Conservation (phyloP, 1,139 yeast genomes). For the Hyphopichia burtonii region DNA sequence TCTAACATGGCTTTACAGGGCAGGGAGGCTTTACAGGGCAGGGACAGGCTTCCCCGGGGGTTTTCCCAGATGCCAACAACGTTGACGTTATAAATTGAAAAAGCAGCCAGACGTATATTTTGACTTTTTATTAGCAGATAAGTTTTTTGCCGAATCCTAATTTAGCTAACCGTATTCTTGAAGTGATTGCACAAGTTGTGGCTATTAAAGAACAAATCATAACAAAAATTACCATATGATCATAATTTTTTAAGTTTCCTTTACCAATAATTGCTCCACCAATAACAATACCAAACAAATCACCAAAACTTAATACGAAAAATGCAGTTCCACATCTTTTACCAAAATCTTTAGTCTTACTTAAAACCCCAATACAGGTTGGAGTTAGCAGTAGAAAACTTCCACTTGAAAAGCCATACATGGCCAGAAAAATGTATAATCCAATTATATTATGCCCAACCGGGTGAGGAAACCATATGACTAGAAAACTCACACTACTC, state of each 20-base stretch:
- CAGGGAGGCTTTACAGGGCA: too few species aligned
- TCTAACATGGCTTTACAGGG: too few species aligned
- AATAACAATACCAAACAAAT: conserved; percentile 34
- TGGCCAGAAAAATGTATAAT: conserved; percentile 23
- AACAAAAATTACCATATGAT: conserved; percentile 29
- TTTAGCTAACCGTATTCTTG: conserved; percentile 25
- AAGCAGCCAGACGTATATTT: too few species aligned
- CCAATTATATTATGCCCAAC: conserved; percentile 26
- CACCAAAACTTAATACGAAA: conserved; percentile 31
- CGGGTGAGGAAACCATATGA: conserved; percentile 27
- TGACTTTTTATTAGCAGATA: too few species aligned
- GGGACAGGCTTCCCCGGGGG: too few species aligned
- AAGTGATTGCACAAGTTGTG: conserved; percentile 21
- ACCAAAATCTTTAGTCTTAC: conserved; percentile 29
- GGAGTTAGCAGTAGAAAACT: conserved; percentile 31
- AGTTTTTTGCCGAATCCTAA: conserved; percentile 7
- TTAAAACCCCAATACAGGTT: conserved; percentile 28
- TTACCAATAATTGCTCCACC: conserved; percentile 33
- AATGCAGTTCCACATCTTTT: conserved; percentile 32
- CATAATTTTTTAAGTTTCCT: conserved; percentile 17
- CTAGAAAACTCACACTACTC: conserved; percentile 20
- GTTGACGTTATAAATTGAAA: too few species aligned
- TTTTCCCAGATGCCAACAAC: too few species aligned
- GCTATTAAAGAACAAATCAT: conserved; percentile 24
- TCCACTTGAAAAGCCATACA: conserved; percentile 32